Conservation (phyloP, 257 asterid species). For the Cruciata laevipes region DNA sequence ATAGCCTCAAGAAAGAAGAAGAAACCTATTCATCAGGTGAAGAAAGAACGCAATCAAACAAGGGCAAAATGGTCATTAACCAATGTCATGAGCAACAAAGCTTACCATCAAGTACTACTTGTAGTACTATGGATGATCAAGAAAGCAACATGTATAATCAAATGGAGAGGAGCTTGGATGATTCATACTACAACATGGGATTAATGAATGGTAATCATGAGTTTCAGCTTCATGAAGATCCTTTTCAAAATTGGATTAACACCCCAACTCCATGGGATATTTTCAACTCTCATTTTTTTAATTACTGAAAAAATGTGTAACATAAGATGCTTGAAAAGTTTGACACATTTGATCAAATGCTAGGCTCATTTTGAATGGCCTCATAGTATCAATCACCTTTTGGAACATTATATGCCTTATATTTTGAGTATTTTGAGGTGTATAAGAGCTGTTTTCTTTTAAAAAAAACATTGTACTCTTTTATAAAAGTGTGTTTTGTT, state of each 20-base stretch:
- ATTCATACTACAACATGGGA: conserved; percentile 11
- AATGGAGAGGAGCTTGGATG: conserved; percentile 13
- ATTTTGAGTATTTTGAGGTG: background rate
- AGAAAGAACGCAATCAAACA: conserved; percentile 21
- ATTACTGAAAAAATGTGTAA: conserved; percentile 6
- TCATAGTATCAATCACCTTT: background rate
- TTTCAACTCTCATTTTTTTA: conserved; percentile 33
- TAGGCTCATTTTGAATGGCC: background rate
- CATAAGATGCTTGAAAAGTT: background rate
- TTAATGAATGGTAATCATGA: conserved; percentile 5
- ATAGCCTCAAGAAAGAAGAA: conserved; percentile 13
- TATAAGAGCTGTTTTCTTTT: background rate
- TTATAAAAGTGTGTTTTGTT: no score
- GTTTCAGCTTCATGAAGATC: conserved; percentile 23
- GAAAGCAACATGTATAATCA: conserved; percentile 10
- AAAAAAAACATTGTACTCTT: no score
- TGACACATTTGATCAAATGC: background rate
- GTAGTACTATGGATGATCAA: background rate
- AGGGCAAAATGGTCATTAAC: background rate
- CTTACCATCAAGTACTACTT: background rate
- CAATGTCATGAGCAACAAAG: background rate
- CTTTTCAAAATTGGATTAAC: conserved; percentile 46
- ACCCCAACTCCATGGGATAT: conserved; percentile 58
- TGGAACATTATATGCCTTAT: background rate
- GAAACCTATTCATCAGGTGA: conserved; percentile 12